Percentiles rank a stretch among this genome's conserved stretches.
phyloP scores from a whole-genome alignment of 140 eudicot species.

The Erigeron philadelphicus region DNA sequence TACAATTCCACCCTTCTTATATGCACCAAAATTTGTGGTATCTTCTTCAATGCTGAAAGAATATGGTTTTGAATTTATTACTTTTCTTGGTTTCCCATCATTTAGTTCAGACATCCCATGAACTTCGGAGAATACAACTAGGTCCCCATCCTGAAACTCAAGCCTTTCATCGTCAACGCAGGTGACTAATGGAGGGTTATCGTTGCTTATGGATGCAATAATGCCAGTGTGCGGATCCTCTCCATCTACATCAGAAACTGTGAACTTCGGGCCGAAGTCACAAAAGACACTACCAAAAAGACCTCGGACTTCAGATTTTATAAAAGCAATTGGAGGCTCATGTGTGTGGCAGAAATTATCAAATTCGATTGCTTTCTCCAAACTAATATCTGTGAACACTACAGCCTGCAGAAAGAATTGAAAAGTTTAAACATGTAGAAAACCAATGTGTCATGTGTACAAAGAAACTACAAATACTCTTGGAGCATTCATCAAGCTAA shows the following conservation, averaged over 20 bases:
- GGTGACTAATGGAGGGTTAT: conserved; percentile 67
- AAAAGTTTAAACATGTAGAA: conserved; percentile 7
- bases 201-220: conserved; percentile 77
- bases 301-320: conserved; percentile 80
- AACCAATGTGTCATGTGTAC: neutral
- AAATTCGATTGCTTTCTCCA: conserved; percentile 66
- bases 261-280: conserved; percentile 82
- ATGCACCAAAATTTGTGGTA: conserved; percentile 54
- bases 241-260: conserved; percentile 82
- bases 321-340: conserved; percentile 86
- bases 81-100: conserved; percentile 79
- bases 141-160: conserved; percentile 89
- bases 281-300: conserved; percentile 86
- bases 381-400: conserved; percentile 67
- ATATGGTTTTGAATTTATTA: conserved; percentile 64
- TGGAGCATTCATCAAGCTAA: no score
- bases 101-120: conserved; percentile 76
- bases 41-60: conserved; percentile 84
- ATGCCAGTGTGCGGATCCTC: conserved; percentile 90
- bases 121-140: conserved; percentile 80
- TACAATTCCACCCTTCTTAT: conserved; percentile 72
- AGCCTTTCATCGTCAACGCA: conserved; percentile 90
- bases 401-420: conserved; percentile 56
- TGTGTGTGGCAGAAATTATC: conserved; percentile 82
- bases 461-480: no score